Conservation (phyloP, 305 asterid genomes). For the Fraxinus baroniana region DNA sequence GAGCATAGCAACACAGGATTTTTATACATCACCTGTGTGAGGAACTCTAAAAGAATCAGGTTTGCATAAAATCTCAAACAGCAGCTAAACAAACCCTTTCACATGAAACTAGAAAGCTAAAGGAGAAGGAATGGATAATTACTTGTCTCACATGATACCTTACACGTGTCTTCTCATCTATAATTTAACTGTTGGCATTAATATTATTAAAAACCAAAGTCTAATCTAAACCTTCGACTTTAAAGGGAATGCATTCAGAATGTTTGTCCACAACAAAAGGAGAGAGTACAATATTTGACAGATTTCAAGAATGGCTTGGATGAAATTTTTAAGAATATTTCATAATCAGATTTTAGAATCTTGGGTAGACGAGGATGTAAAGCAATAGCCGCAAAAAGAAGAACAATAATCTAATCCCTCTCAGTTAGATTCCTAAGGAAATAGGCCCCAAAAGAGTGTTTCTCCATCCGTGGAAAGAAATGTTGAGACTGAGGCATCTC, state of each 20-base stretch:
- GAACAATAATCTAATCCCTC: background rate
- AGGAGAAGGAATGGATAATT: slow-evolving; percentile 1
- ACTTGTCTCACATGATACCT: slow-evolving; percentile 9
- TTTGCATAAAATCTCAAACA: slow-evolving; percentile 15
- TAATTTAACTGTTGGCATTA: background rate
- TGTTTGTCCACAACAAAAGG: background rate
- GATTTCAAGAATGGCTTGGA: background rate
- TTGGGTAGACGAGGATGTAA: background rate
- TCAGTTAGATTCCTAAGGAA: background rate
- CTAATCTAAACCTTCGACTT: slow-evolving; percentile 1
- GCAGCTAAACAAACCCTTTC: slow-evolving; percentile 8
- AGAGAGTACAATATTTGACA: background rate
- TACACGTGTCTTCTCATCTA: slow-evolving; percentile 9
- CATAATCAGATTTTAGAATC: background rate
- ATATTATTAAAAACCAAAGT: background rate
- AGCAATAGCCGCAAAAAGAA: background rate
- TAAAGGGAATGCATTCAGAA: background rate
- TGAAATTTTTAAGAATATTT: background rate
- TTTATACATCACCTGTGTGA: slow-evolving; percentile 6
- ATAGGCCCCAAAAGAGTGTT: background rate
- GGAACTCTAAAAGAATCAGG: slow-evolving; percentile 6
- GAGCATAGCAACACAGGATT: background rate
- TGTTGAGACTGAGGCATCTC: background rate
- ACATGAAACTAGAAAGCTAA: slow-evolving; percentile 5
- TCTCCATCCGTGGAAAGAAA: background rate